phyloP scores from a whole-genome alignment of 441 rosid species.

The Biscutella auriculata region DNA sequence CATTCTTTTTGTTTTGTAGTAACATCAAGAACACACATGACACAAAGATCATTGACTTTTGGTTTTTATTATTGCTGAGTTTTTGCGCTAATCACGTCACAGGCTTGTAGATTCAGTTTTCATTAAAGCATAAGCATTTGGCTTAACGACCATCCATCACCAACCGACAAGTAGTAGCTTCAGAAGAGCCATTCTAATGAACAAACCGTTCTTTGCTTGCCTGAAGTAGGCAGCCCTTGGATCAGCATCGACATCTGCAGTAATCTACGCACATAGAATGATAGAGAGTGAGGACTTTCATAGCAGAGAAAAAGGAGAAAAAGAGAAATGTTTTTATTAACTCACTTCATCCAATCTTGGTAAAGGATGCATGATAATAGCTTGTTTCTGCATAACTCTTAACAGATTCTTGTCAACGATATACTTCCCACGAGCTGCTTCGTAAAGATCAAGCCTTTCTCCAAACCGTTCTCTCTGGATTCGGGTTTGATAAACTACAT shows the following conservation, averaged over 20 bases:
- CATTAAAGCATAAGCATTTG: not conserved
- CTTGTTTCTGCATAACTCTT: constrained; percentile 69
- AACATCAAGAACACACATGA: constrained; percentile 5
- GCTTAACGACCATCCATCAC: constrained; percentile 23
- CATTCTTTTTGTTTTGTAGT: not conserved
- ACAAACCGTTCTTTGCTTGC: constrained; percentile 95
- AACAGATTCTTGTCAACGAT: constrained; percentile 53
- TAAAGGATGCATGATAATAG: constrained; percentile 91
- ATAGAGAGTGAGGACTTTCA: not conserved
- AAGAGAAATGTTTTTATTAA: not conserved
- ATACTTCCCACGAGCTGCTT: constrained; percentile 88
- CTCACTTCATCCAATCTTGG: constrained; percentile 91
- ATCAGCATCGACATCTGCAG: constrained; percentile 74
- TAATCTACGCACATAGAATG: constrained; percentile 31
- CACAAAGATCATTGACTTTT: not conserved
- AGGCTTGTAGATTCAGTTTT: constrained; percentile 10
- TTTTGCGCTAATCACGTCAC: constrained; percentile 1
- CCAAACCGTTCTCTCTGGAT: constrained; percentile 87
- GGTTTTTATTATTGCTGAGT: constrained; percentile 2
- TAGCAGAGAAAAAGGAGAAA: not conserved
- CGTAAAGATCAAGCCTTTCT: constrained; percentile 72
- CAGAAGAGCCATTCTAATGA: constrained; percentile 83
- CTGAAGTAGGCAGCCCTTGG: constrained; percentile 95
- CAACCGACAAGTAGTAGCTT: constrained; percentile 70
- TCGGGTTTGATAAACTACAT: constrained; percentile 81